Conservation (phyloP, 1,284 basidiomycete species). For the Cutaneotrichosporon sp. region DNA sequence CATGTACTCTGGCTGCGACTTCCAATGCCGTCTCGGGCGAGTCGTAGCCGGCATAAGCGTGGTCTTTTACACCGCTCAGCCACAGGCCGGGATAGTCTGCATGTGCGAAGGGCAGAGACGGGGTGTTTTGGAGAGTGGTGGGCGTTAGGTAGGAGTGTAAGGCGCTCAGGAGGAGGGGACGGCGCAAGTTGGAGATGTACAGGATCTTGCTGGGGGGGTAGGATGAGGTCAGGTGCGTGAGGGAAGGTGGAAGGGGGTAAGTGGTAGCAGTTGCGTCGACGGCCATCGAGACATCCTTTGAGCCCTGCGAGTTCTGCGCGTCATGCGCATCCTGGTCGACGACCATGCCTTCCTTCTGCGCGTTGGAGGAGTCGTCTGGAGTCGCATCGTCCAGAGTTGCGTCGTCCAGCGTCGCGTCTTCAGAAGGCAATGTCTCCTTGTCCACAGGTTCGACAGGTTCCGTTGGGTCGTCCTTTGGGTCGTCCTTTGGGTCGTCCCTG, state of each 20-base stretch:
- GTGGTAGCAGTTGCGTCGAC: neutral
- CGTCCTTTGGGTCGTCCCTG: neutral
- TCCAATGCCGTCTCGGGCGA: conserved; percentile 28
- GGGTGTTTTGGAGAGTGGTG: conserved; percentile 4
- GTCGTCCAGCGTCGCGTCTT: too few species aligned
- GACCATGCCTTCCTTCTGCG: neutral
- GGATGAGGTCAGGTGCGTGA: conserved; percentile 41
- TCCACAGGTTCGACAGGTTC: neutral
- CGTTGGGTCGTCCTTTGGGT: neutral
- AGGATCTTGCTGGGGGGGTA: conserved; percentile 40
- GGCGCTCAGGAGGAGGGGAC: conserved; percentile 41
- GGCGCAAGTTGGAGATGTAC: conserved; percentile 50
- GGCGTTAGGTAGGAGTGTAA: conserved; percentile 12
- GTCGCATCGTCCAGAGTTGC: too few species aligned
- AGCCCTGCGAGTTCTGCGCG: neutral
- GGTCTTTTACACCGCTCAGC: conserved; percentile 49
- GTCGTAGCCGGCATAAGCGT: conserved; percentile 45
- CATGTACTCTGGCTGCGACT: conserved; percentile 34
- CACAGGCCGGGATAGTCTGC: conserved; percentile 42
- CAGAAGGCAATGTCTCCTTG: neutral
- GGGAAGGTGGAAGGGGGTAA: conserved; percentile 32
- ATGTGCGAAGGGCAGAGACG: neutral
- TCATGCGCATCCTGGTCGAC: neutral
- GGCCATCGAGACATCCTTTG: neutral
- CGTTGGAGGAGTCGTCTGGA: too few species aligned